Evolutionary conservation across 2,329 filamentous ascomycete genomes (phyloP).

Genomic region (Fusarium buharicum): DNA sequence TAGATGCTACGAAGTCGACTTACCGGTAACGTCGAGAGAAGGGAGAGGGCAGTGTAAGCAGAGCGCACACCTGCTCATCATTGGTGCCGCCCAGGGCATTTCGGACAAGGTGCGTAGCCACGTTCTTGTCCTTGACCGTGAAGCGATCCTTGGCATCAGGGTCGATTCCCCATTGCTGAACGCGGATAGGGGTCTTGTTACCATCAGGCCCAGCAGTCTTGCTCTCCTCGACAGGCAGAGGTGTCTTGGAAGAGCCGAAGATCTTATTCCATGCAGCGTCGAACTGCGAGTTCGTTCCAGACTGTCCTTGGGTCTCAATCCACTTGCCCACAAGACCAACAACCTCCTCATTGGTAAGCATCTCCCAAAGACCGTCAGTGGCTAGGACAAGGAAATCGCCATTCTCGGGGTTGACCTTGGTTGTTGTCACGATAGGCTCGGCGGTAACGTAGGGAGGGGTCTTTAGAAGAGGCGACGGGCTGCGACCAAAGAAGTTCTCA

Average conservation of each 20-base stretch:
- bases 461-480: constrained; percentile 78
- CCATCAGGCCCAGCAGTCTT: constrained; percentile 66
- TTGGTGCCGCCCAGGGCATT: constrained; percentile 96
- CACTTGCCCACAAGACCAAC: constrained; percentile 96
- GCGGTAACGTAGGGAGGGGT: constrained; percentile 98
- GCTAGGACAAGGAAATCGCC: constrained; percentile 97
- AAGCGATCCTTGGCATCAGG: constrained; percentile 82
- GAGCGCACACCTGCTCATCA: constrained; percentile 89
- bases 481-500: constrained; percentile 86
- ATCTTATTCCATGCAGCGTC: constrained; percentile 74
- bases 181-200: constrained; percentile 86
- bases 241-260: constrained; percentile 61
- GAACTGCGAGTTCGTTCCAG: constrained; percentile 70
- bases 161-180: constrained; percentile 89
- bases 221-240: constrained; percentile 80
- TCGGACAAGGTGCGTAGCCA: constrained; percentile 91
- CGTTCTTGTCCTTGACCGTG: constrained; percentile 93
- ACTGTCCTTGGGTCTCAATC: constrained; percentile 80
- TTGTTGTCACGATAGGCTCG: constrained; percentile 93
- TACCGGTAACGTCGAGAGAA: constrained; percentile 92
- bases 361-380: constrained; percentile 97
- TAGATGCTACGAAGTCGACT: constrained; percentile 18
- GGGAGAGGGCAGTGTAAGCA: constrained; percentile 90
- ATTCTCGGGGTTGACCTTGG: constrained; percentile 86
- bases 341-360: constrained; percentile 98